Base-by-base conservation (phyloP, 2,329 filamentous ascomycete species). In the Xylariaceae sp. region DNA sequence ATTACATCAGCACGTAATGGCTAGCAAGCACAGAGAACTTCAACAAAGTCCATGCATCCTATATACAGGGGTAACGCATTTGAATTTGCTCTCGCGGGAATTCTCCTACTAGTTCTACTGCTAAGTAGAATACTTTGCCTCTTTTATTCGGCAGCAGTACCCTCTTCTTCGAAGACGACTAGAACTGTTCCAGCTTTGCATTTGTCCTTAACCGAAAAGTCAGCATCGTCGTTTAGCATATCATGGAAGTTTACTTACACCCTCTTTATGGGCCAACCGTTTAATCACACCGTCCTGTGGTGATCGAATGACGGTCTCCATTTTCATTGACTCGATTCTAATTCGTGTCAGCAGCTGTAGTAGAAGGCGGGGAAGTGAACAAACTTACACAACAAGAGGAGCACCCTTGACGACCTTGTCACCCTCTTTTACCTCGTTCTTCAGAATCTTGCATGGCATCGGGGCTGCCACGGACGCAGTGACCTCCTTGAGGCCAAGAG, bases 381-480 rank as follows among this genome's bases (percentile, higher is more conserved):
- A 5, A 7, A 79, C 85, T 81, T 74, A 87, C 78, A 98, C 92
- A 11, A 98, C 91, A 56, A 99, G 78, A 6, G 92, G 87, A 55
- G 94, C 87, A 41, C 94, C 93, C 77, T 94, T 96, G 71, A 87
- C 87, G 14, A 99, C 95, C 43, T 75, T 76, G 62, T 96, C 86
- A 0, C 95, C 95, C 66, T 92, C 92, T 24, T 82, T 77, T 0
- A 97, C 92, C 74, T 96, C 91, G 44, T 97, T 95, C 64, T 91
- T 87, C 60, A 99, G 77, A 23, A 99, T 89, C 78, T 98, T 98
- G 77, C 95, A 98, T 1, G 95, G 95, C 95, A 99, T 99, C 0
- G 95, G 95, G 19, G 95, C 92, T 21, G 91, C 82, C 1, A 98
- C 92, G 50, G 89, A 95, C 58, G 94, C 93, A 6, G 87, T 82